Percentiles rank a stretch among this genome's conserved stretches.
These are phyloP conservation scores for Suzukiozyma palmioleophila DNA, from an alignment of 1,139 yeast genomes.

Conservation along the genomic window DNA sequence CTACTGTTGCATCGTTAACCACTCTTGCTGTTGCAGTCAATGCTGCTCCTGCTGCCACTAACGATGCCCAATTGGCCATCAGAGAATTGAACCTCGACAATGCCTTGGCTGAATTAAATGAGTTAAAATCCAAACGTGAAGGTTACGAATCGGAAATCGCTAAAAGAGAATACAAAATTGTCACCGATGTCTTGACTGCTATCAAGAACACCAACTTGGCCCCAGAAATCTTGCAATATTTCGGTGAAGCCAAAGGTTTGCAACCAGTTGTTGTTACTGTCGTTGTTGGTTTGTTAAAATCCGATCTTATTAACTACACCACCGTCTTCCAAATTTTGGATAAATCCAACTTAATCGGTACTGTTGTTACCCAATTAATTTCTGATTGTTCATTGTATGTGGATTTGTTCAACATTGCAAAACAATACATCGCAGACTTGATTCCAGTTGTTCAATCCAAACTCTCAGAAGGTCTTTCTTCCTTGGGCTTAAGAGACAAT, in stretches of 20 bases:
- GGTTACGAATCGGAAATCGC: slow-evolving; percentile 21
- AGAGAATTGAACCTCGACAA: slow-evolving; percentile 12
- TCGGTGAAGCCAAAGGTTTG: slow-evolving; percentile 30
- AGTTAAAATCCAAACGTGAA: slow-evolving; percentile 30
- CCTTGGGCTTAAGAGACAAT: slow-evolving; percentile 16
- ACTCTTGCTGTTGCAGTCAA: slow-evolving; percentile 21
- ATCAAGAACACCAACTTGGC: slow-evolving; percentile 37
- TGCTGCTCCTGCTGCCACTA: slow-evolving; percentile 24
- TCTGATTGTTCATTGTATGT: slow-evolving; percentile 40
- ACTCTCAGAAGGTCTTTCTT: slow-evolving; percentile 18
- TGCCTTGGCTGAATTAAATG: slow-evolving; percentile 18
- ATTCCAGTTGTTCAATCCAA: slow-evolving; percentile 24
- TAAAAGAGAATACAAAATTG: slow-evolving; percentile 33
- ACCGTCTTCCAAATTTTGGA: slow-evolving; percentile 37
- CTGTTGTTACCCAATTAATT: slow-evolving; percentile 35
- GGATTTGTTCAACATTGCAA: slow-evolving; percentile 32
- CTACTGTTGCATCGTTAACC: slow-evolving; percentile 26
- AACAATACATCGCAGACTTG: slow-evolving; percentile 23
- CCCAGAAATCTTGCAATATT: slow-evolving; percentile 32
- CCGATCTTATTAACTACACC: slow-evolving; percentile 30
- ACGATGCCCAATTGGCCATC: slow-evolving; percentile 3
- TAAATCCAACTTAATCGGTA: slow-evolving; percentile 33
- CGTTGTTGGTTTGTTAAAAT: slow-evolving; percentile 27
- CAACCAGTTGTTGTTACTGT: slow-evolving; percentile 33
- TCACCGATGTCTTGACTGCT: slow-evolving; percentile 39